phyloP scores from a whole-genome alignment of 148 eudicot species.

The Bassia scoparia region DNA sequence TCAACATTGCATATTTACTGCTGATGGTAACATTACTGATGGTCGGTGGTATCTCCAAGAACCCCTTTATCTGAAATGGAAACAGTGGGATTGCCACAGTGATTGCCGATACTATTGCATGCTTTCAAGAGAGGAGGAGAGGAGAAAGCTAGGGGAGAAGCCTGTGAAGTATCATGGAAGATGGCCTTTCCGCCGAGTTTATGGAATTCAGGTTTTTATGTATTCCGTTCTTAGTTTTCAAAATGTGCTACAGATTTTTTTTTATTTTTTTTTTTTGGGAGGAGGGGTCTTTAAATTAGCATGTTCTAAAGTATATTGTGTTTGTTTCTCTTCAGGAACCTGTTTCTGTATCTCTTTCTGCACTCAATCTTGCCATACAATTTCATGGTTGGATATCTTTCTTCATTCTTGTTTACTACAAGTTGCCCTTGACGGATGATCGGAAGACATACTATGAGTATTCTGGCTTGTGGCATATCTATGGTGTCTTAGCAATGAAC shows the following conservation, averaged over 20 bases:
- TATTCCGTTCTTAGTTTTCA: background rate
- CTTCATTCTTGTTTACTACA: slow-evolving; percentile 83
- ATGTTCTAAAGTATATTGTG: background rate
- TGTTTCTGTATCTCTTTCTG: slow-evolving; percentile 78
- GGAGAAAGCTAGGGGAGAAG: slow-evolving; percentile 54
- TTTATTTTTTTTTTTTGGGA: background rate
- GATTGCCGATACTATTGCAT: slow-evolving; percentile 87
- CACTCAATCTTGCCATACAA: slow-evolving; percentile 88
- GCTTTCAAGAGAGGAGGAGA: slow-evolving; percentile 79
- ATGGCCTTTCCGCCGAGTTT: slow-evolving; percentile 82
- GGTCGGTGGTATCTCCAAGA: slow-evolving; percentile 92
- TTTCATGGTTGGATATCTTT: slow-evolving; percentile 98
- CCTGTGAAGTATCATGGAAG: slow-evolving; percentile 90
- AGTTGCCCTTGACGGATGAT: slow-evolving; percentile 55
- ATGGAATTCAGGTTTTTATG: slow-evolving; percentile 74
- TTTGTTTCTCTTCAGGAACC: slow-evolving; percentile 59
- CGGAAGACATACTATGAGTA: slow-evolving; percentile 66
- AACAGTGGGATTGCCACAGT: slow-evolving; percentile 87
- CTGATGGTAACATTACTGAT: slow-evolving; percentile 59
- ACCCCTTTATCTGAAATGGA: slow-evolving; percentile 88
- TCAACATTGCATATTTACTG: slow-evolving; percentile 73
- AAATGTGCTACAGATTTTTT: background rate
- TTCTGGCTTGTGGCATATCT: slow-evolving; percentile 83
- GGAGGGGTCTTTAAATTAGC: no score
- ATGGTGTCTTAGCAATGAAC: slow-evolving; percentile 85